Base-by-base conservation (phyloP, 164 flowering plant genomes). In the Buxus sempervirens region DNA sequence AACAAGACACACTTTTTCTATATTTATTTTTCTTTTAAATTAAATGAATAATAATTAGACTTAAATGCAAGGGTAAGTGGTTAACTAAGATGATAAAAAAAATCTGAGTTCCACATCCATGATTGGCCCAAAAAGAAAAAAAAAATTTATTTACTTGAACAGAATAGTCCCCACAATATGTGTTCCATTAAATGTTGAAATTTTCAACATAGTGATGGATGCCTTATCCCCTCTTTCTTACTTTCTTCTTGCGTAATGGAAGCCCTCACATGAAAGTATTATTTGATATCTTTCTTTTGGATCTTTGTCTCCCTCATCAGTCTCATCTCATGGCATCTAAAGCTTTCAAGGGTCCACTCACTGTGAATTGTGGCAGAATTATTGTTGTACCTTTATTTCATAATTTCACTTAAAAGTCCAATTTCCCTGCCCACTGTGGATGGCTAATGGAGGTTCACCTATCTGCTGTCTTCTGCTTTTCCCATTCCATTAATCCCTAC, bases 271-370 rank as follows among this genome's bases (percentile, higher is more conserved):
- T 53, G 42, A 62, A 26, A 28, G 22, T 60, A 10, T 55, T 14
- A 9, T 55, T 21, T 55, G 27, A 45, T 9, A 22, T 28, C 24
- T 13, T 16, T 1, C 13, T 15, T 60, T 62, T 19, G 56, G 60
- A 69, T 69, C 41, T 62, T 42, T 69, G 66, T 69, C 72, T 54
- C 60, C 66, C 41, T 49, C 64, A 51, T 28, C 45, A 38, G 19
- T 61, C 45, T 54, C 54, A 20, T 21, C 26, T 59, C 42, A 45
- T 36, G 9, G 7, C 28, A n/a, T 23, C 32, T 70, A 65, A 55
- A 41, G 20, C n/a, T 8, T 21, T 63, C 62, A 54, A n/a, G n/a
- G n/a, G n/a, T n/a, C n/a, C n/a, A n/a, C 24, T 70, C 66, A 62
- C 57, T 62, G 28, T 42, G 21, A 18, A 38, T 66, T 18, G 25